Evolutionary conservation across 345 rosid genomes (phyloP).

Genomic region (Corchorus capsularis): DNA sequence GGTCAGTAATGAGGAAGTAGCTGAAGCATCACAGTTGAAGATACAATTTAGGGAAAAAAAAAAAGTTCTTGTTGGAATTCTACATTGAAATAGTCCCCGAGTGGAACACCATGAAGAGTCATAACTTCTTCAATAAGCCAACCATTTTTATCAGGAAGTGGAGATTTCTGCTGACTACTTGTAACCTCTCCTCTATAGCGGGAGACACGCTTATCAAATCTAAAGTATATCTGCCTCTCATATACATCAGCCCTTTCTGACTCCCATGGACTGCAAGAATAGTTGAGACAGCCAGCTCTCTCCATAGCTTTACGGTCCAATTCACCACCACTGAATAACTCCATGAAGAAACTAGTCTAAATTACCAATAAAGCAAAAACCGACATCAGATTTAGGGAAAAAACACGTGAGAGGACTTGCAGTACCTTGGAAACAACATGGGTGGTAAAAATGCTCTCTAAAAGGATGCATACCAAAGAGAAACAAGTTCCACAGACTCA

Average conservation of each 20-base stretch:
- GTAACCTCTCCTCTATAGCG: conserved; percentile 96
- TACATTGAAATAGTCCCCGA: conserved; percentile 88
- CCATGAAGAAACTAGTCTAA: conserved; percentile 74
- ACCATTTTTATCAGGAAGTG: conserved; percentile 59
- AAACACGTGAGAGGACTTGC: background rate
- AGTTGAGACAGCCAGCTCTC: conserved; percentile 80
- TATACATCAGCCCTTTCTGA: conserved; percentile 73
- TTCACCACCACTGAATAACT: conserved; percentile 78
- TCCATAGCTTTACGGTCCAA: conserved; percentile 83
- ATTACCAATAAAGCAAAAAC: conserved; percentile 24
- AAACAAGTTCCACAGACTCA: conserved; percentile 2
- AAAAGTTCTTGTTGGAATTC: conserved; percentile 17
- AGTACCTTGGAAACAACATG: background rate
- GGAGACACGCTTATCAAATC: conserved; percentile 72
- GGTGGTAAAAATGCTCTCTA: background rate
- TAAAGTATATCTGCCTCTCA: conserved; percentile 82
- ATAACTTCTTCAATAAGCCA: conserved; percentile 92
- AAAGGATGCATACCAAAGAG: background rate
- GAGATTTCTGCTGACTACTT: conserved; percentile 82
- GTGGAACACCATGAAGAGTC: conserved; percentile 92
- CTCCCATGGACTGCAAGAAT: conserved; percentile 91
- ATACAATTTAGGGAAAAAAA: background rate
- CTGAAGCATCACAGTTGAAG: background rate
- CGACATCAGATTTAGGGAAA: conserved; percentile 18
- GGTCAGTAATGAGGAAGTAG: conserved; percentile 6